Conservation (phyloP, 768 basidiomycete species). For the Leccinellum rugosiceps region DNA sequence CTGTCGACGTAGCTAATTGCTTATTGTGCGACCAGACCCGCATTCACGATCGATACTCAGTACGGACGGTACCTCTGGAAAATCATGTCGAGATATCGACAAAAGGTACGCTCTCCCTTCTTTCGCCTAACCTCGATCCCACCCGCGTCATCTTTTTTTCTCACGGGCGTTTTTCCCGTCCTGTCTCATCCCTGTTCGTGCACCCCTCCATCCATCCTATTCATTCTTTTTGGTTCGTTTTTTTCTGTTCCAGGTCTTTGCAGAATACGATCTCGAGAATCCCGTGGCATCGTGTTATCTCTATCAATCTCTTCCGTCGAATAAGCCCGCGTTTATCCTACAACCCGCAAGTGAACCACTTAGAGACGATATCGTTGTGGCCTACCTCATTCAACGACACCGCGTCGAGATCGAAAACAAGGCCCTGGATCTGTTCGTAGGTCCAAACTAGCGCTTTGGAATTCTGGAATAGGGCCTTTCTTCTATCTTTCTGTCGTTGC, state of each 20-base stretch:
- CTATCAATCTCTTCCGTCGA: neutral
- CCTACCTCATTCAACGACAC: constrained; percentile 27
- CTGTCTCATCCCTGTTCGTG: neutral
- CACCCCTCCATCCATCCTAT: neutral
- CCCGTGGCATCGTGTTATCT: constrained; percentile 24
- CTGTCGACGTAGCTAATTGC: neutral
- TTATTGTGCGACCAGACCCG: constrained; percentile 5
- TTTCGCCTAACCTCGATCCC: neutral
- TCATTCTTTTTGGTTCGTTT: neutral
- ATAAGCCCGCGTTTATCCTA: constrained; percentile 22
- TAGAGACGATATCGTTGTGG: constrained; percentile 29
- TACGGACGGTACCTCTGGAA: constrained; percentile 29
- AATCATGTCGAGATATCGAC: constrained; percentile 18
- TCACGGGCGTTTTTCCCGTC: neutral
- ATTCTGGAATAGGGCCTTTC: neutral
- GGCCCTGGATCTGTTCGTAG: constrained; percentile 26
- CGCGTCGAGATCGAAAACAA: constrained; percentile 22
- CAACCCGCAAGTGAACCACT: constrained; percentile 24
- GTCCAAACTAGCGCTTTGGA: constrained; percentile 9
- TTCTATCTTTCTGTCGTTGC: neutral
- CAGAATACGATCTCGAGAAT: constrained; percentile 22
- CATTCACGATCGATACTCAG: constrained; percentile 21
- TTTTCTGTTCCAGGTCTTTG: constrained; percentile 15
- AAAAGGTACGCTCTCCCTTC: constrained; percentile 15
- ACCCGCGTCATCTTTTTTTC: neutral